Percentiles rank a stretch among this genome's conserved stretches.
phyloP scores from a whole-genome alignment of 2,329 filamentous ascomycete species.

The Aureobasidium vineae region DNA sequence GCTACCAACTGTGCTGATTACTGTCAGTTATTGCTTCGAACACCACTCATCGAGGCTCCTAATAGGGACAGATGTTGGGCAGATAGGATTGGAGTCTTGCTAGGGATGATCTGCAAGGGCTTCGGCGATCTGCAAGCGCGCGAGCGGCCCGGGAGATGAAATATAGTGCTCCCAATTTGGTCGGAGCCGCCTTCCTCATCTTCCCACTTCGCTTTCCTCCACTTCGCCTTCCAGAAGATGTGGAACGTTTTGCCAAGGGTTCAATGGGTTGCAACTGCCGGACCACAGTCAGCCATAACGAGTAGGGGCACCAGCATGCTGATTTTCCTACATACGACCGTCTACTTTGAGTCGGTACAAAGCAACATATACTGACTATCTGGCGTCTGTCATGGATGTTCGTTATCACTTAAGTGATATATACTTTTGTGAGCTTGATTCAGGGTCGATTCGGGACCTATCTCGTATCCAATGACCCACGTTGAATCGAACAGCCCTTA shows the following conservation, averaged over 20 bases:
- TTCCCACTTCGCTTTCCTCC: not conserved
- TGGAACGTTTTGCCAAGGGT: not conserved
- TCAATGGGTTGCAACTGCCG: not conserved
- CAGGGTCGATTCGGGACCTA: not conserved
- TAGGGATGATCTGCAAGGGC: not conserved
- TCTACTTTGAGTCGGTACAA: not conserved
- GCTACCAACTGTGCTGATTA: not conserved
- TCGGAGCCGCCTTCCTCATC: not conserved
- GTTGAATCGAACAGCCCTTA: not conserved
- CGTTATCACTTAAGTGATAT: not conserved
- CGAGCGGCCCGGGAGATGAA: constrained; percentile 16
- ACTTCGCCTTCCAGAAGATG: not conserved
- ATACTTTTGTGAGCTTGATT: not conserved
- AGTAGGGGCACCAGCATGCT: too few species aligned
- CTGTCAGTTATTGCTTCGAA: not conserved
- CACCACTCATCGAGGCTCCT: too few species aligned
- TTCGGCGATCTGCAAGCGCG: not conserved
- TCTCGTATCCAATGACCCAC: not conserved
- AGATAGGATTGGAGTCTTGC: not conserved
- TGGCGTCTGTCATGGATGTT: not conserved
- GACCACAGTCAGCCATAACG: not conserved
- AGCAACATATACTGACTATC: not conserved
- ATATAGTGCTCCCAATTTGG: not conserved
- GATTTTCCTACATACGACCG: not conserved
- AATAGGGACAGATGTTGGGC: not conserved